phyloP scores from a whole-genome alignment of 2,329 filamentous ascomycete genomes.

The Aphanoascus verrucosus region DNA sequence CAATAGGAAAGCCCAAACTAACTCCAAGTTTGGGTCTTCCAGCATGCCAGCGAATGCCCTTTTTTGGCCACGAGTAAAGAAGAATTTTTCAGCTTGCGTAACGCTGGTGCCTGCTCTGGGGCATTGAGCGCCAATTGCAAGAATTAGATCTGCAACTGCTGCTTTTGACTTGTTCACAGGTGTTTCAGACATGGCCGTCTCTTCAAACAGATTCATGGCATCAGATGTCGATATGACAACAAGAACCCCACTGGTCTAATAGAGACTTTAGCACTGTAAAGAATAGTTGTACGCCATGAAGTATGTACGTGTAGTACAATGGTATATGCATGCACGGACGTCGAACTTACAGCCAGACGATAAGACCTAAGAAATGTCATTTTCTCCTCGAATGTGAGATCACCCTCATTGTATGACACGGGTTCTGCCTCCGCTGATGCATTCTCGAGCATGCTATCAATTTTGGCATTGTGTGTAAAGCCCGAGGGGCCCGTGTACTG shows the following conservation, averaged over 20 bases:
- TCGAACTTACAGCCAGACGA: constrained; percentile 7
- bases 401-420: neutral
- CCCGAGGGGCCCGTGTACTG: constrained; percentile 45
- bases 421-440: constrained; percentile 25
- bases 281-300: too few relatives aligned
- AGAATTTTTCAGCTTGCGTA: constrained; percentile 33
- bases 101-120: constrained; percentile 23
- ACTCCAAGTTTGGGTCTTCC: constrained; percentile 44
- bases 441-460: constrained; percentile 46
- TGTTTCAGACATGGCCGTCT: neutral
- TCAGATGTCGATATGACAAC: constrained; percentile 28
- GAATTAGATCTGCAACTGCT: constrained; percentile 30
- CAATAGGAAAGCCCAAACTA: constrained; percentile 44
- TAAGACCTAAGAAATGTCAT: neutral
- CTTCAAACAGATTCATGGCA: constrained; percentile 12
- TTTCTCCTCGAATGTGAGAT: neutral
- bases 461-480: constrained; percentile 43
- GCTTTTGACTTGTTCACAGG: constrained; percentile 7
- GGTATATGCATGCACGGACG: neutral
- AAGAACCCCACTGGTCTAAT: constrained; percentile 35
- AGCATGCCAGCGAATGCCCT: constrained; percentile 43
- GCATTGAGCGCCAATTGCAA: constrained; percentile 46
- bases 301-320: neutral
- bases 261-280: neutral
- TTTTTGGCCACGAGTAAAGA: constrained; percentile 38